Evolutionary conservation across 768 basidiomycete species (phyloP).

Genomic region (Pilatotrama ljubarskyi): DNA sequence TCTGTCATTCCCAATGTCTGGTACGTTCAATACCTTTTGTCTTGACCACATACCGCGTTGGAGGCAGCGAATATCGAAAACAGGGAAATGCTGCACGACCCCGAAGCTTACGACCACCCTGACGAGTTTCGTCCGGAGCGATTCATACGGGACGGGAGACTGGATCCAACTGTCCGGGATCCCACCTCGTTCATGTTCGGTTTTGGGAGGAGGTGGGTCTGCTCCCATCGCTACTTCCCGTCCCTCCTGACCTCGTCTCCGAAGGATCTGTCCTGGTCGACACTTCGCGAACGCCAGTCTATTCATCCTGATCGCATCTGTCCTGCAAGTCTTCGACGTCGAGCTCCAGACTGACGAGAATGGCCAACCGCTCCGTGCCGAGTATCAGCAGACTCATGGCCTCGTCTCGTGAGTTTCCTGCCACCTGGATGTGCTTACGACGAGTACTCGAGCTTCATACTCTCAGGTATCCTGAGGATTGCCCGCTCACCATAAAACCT

Average conservation of each 20-base stretch:
- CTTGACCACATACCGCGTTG: not conserved
- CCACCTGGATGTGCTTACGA: not conserved
- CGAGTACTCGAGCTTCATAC: not conserved
- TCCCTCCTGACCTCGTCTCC: not conserved
- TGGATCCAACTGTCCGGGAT: conserved; percentile 3
- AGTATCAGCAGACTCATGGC: not conserved
- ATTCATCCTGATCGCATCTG: conserved; percentile 16
- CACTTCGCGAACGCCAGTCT: conserved; percentile 14
- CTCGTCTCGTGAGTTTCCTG: conserved; percentile 5
- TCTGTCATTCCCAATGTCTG: conserved; percentile 27
- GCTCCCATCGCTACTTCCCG: not conserved
- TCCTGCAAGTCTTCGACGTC: conserved; percentile 24
- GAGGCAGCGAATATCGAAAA: not conserved
- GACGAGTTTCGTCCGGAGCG: conserved; percentile 11
- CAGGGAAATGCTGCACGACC: conserved; percentile 13
- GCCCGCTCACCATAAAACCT: conserved; percentile 8
- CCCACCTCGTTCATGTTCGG: conserved; percentile 10
- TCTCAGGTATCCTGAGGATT: conserved; percentile 8
- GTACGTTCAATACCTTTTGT: not conserved
- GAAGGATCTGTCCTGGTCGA: conserved; percentile 22
- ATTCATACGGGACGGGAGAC: conserved; percentile 5
- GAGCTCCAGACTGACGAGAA: conserved; percentile 10
- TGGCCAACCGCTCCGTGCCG: not conserved
- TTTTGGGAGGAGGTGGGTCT: conserved; percentile 20
- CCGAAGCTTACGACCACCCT: conserved; percentile 5